These are phyloP conservation scores for Litsea cubeba DNA, from an alignment of 164 flowering plant genomes.

Conservation along the genomic window DNA sequence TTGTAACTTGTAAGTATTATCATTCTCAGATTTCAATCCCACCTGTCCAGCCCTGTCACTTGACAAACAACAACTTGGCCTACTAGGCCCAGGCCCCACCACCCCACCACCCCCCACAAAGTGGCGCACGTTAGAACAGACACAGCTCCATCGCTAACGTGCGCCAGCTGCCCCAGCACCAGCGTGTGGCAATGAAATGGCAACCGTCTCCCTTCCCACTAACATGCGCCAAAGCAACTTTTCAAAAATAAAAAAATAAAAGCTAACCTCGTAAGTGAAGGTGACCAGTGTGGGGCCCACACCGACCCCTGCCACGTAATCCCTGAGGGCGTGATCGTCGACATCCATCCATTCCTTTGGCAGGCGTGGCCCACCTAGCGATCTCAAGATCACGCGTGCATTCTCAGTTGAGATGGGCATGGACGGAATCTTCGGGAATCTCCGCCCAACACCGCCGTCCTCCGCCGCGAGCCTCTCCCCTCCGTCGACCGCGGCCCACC, in stretches of 20 bases:
- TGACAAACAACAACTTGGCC: too few relatives aligned
- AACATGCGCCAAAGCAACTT: too few relatives aligned
- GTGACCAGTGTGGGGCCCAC: slow-evolving; percentile 67
- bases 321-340: slow-evolving; percentile 7
- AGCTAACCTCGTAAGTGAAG: slow-evolving; percentile 63
- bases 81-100: too few relatives aligned
- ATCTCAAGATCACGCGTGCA: slow-evolving; percentile 50
- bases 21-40: too few relatives aligned
- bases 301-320: slow-evolving; percentile 34
- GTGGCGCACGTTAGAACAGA: too few relatives aligned
- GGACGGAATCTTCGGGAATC: slow-evolving; percentile 77
- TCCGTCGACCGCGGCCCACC: slow-evolving; percentile 69
- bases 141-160: too few relatives aligned
- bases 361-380: slow-evolving; percentile 45
- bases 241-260: neutral
- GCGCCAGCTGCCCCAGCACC: too few relatives aligned
- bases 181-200: too few relatives aligned
- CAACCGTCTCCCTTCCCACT: too few relatives aligned
- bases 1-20: too few relatives aligned
- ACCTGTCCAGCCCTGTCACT: too few relatives aligned
- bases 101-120: too few relatives aligned
- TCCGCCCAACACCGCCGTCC: slow-evolving; percentile 37
- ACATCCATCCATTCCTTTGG: slow-evolving; percentile 57
- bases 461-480: slow-evolving; percentile 56
- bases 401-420: slow-evolving; percentile 61